Conservation (phyloP, 2,329 filamentous ascomycete species). For the Colletotrichum chlorophyti region DNA sequence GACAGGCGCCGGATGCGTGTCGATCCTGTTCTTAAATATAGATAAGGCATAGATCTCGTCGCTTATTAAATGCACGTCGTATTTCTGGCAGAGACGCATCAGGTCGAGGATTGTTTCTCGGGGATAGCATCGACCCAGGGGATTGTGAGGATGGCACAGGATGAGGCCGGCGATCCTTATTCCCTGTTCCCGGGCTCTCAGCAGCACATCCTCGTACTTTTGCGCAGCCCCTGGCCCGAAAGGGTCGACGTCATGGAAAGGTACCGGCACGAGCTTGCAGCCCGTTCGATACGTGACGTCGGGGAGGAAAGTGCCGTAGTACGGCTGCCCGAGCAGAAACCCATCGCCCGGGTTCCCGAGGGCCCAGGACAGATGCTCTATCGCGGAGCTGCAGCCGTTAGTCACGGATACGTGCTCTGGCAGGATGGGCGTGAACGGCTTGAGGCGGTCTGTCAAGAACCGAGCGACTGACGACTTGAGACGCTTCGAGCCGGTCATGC, state of each 20-base stretch:
- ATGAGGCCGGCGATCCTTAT: not conserved
- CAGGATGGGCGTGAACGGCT: conserved; percentile 35
- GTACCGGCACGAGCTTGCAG: conserved; percentile 31
- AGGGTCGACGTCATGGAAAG: conserved; percentile 5
- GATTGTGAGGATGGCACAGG: conserved; percentile 42
- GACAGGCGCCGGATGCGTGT: conserved; percentile 38
- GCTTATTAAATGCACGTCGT: conserved; percentile 51
- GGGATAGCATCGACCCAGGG: conserved; percentile 33
- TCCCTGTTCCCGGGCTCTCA: conserved; percentile 44
- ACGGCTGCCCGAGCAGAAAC: conserved; percentile 49
- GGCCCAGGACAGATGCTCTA: conserved; percentile 49
- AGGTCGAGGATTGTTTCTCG: not conserved
- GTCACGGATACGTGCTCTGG: conserved; percentile 43
- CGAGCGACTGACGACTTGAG: conserved; percentile 39
- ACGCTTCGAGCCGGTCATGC: conserved; percentile 43
- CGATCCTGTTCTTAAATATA: conserved; percentile 47
- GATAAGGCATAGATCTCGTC: conserved; percentile 57
- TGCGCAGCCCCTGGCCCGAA: not conserved
- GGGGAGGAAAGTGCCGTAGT: conserved; percentile 54
- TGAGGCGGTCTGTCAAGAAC: conserved; percentile 45
- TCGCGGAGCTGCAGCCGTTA: conserved; percentile 48
- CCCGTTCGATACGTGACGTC: conserved; percentile 52
- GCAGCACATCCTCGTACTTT: conserved; percentile 15
- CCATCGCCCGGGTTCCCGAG: conserved; percentile 47
- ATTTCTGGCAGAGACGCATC: conserved; percentile 25